Evolutionary conservation across 2,329 filamentous ascomycete genomes (phyloP), one percentile per base, ranked within the genome.

Genomic region (Aspergillus vadensis): DNA sequence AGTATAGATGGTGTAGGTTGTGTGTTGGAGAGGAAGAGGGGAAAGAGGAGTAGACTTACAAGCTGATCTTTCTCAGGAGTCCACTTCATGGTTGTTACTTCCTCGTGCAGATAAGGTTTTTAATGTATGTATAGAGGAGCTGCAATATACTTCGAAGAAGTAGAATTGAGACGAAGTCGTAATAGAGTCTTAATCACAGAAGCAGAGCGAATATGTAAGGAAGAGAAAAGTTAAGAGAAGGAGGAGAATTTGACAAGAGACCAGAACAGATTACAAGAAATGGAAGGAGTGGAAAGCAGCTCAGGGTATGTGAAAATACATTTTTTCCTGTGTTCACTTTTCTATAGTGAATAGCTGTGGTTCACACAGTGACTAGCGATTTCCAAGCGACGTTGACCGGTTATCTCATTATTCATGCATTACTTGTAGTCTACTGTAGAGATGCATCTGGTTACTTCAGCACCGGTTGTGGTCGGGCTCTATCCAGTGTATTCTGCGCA

Each of bases 11-110:
- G 21, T 23, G 15, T 25, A 47, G 17, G 19, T 41, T 41, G 10
- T 30, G 27, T 15, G 32, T 36, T 15, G 32, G 12, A 14, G 5
- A 23, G n/a, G 44, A 19, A 39, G 41, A 25, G 21, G 25, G 41
- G n/a, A 55, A 27, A 8, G 25, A 27, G 25, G 25, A 27, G 25
- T 27, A 27, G 19, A 53, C 68, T 55, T 67, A 76, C 76, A 9
- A 75, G 67, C 56, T 77, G 74, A 44, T 77, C 75, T 14, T 69
- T 72, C 12, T 76, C 73, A 0, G 74, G 62, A 21, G 70, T 74
- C 76, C 76, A 78, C 17, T 74, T 74, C 75, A 78, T 78, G 44
- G 21, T 53, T 15, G 3, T 5, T 25, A 12, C n/a, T n/a, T 36
- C 9, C 27, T 30, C 27, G 27, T 30, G 27, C 8, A 3, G 17